Percentiles rank a stretch among this genome's conserved stretches.
Evolutionary conservation across 441 rosid genomes (phyloP).

Genomic region (Arabidopsis hybrid): DNA sequence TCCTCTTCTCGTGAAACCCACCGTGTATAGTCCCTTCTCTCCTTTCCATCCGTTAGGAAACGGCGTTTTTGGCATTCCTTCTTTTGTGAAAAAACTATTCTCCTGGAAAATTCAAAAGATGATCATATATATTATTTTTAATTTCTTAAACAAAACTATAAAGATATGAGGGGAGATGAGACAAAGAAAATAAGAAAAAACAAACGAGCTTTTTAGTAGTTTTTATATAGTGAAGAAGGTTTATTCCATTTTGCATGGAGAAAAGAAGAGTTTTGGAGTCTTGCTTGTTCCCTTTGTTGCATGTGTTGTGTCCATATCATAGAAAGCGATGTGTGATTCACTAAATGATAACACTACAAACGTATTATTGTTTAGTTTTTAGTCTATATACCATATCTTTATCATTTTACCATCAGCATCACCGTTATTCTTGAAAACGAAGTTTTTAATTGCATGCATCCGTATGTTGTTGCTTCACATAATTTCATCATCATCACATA

Average conservation of each 20-base stretch:
- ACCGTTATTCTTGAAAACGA: constrained; percentile 43
- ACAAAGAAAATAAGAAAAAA: neutral
- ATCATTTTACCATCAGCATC: constrained; percentile 38
- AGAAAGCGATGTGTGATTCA: constrained; percentile 68
- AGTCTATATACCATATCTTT: constrained; percentile 17
- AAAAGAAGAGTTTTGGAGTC: constrained; percentile 63
- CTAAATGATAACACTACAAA: constrained; percentile 47
- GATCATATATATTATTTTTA: neutral
- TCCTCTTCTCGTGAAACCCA: constrained; percentile 91
- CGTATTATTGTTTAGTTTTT: constrained; percentile 16
- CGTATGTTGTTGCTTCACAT: constrained; percentile 22
- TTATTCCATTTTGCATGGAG: constrained; percentile 72
- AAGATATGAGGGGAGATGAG: neutral
- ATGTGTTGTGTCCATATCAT: constrained; percentile 49
- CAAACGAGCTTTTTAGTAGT: neutral
- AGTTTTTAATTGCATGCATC: constrained; percentile 10
- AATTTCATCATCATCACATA: constrained; percentile 29
- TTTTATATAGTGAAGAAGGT: constrained; percentile 31
- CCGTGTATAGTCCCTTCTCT: constrained; percentile 76
- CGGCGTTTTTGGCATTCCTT: constrained; percentile 86
- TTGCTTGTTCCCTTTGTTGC: constrained; percentile 44
- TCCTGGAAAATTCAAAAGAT: constrained; percentile 52
- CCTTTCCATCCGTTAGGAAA: constrained; percentile 97
- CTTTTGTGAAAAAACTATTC: constrained; percentile 68
- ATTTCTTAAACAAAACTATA: neutral